Base-by-base conservation (phyloP, 2,329 filamentous ascomycete genomes). In the Diaporthe longicolla region DNA sequence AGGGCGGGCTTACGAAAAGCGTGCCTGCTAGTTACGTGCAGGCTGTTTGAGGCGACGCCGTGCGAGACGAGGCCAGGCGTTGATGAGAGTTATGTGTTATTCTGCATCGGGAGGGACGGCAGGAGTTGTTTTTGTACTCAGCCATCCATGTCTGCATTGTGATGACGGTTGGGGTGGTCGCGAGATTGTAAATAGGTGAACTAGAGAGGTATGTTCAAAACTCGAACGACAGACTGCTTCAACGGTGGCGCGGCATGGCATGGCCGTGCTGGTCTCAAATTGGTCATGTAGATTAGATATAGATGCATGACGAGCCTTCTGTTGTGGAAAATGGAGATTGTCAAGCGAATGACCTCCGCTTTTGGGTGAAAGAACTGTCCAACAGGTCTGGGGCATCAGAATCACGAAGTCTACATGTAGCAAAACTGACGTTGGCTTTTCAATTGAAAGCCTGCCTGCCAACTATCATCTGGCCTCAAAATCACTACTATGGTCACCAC, bases 11-110 rank as follows among this genome's bases (percentile, higher is more conserved):
- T 54, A 94, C 92, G 65, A 95, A 92, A 81, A 98, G 95, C 82
- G 97, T 99, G 71, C 97, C 97, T 59, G 95, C 95, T 50, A 97
- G 95, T 82, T 99, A 98, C 85, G 90, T 98, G 74, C 93, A 95
- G 83, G 90, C 93, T 79, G 90, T 94, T 68, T 93, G 86, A 83
- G 79, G 61, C 4, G 13, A 19, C 15, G 13, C 43, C 26, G 0
- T n/a, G 17, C 13, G 43, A 15, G 52, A 45, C 29, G 17, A 70
- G 19, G 26, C n/a, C 15, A 52, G 50, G 52, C 11, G 10, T 26
- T 26, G 48, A n/a, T 26, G 24, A 17, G 7, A 52, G 24, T 40
- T 4, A 2, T 29, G 15, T 45, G 21, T 15, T 48, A 1, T 35
- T 24, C n/a, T 52, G 48, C 17, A 29, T 26, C 19, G 24, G 24